A percentile compares a stretch with the other conserved stretches of the same genome.
Conservation (phyloP, 139 green algal species). For the Chlorella sp. region DNA sequence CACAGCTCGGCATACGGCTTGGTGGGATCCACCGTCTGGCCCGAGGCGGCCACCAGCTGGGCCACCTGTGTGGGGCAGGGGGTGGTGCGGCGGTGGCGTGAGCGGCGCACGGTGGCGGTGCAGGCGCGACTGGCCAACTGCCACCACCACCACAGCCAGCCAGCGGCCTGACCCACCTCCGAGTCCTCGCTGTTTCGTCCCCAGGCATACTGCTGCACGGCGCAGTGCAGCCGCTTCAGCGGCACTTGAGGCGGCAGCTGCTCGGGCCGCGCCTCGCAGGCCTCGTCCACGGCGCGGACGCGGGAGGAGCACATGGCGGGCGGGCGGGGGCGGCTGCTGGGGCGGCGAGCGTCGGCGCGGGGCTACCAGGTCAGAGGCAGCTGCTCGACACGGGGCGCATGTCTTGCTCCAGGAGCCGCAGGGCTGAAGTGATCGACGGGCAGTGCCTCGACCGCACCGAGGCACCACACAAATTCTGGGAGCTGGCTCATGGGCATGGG, state of each 20-base stretch:
- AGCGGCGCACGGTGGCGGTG: neutral
- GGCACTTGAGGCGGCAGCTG: neutral
- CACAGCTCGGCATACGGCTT: slow-evolving; percentile 96
- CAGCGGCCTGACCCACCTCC: slow-evolving; percentile 59
- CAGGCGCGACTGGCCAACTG: neutral
- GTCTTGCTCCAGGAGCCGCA: too few relatives aligned
- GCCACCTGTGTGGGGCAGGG: slow-evolving; percentile 71
- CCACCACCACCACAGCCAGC: neutral
- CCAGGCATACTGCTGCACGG: slow-evolving; percentile 94
- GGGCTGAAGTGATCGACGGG: too few relatives aligned
- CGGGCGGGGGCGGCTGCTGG: too few relatives aligned
- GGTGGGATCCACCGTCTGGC: slow-evolving; percentile 57
- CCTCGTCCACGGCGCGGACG: too few relatives aligned
- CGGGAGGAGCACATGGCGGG: too few relatives aligned
- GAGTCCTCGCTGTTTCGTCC: slow-evolving; percentile 60
- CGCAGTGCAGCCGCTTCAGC: slow-evolving; percentile 58
- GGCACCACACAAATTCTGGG: too few relatives aligned
- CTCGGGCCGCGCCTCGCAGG: neutral
- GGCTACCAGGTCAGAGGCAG: too few relatives aligned
- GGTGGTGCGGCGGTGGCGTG: neutral
- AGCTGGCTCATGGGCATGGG: too few relatives aligned
- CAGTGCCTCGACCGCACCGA: too few relatives aligned
- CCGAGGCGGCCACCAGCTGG: slow-evolving; percentile 69
- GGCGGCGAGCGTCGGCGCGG: too few relatives aligned
- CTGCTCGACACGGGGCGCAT: too few relatives aligned